phyloP scores from a whole-genome alignment of 1,284 basidiomycete genomes.

The Pyrrhoderma lamaoense region DNA sequence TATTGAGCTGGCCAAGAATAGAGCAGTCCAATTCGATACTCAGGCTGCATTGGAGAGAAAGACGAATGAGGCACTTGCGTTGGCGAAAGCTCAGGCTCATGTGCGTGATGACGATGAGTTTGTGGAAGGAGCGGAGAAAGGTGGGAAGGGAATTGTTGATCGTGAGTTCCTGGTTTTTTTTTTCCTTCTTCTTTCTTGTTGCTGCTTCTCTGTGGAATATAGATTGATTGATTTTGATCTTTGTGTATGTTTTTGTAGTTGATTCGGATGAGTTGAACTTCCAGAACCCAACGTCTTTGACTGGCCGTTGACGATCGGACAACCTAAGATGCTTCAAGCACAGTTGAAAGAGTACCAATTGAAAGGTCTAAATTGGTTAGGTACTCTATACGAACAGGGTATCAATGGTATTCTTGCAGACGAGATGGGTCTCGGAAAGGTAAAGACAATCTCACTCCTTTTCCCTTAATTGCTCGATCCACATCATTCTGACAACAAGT shows the following conservation, averaged over 20 bases:
- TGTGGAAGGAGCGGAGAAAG: constrained; percentile 26
- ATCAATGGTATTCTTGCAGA: constrained; percentile 98
- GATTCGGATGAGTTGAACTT: constrained; percentile 98
- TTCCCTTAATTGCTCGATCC: not conserved
- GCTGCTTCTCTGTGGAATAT: constrained; percentile 11
- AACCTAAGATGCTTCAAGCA: constrained; percentile 96
- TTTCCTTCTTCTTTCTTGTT: constrained; percentile 2
- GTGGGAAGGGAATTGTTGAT: constrained; percentile 49
- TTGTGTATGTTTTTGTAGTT: constrained; percentile 42
- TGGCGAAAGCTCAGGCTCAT: constrained; percentile 61
- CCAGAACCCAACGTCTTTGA: constrained; percentile 96
- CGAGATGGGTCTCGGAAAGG: constrained; percentile 98
- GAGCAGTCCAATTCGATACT: constrained; percentile 82
- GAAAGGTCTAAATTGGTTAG: constrained; percentile 98
- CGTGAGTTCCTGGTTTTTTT: constrained; percentile 37
- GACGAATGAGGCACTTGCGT: constrained; percentile 66
- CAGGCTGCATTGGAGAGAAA: constrained; percentile 75
- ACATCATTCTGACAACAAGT: constrained; percentile 12
- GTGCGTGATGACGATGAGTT: constrained; percentile 42
- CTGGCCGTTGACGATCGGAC: constrained; percentile 81
- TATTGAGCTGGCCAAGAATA: constrained; percentile 72
- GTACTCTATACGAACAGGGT: constrained; percentile 96
- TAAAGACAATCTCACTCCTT: constrained; percentile 27
- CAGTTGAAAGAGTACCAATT: constrained; percentile 98
- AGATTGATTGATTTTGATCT: too few species aligned